Base-by-base conservation (phyloP, 352 stramenopile species). In the Elongisporangium anandrum region DNA sequence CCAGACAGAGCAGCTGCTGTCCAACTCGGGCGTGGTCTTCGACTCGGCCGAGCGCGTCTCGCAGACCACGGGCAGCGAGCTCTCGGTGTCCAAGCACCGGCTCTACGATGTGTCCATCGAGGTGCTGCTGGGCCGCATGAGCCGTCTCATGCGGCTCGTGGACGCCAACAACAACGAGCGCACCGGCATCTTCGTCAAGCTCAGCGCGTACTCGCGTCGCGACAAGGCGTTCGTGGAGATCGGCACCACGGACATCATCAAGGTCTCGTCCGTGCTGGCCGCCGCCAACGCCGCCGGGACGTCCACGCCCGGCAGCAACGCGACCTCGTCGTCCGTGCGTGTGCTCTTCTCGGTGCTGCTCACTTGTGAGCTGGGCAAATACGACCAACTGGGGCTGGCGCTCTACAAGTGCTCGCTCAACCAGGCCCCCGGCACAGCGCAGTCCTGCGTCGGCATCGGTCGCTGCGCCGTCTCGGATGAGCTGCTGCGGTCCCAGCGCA, bases 281-380 rank as follows among this genome's bases (percentile, higher is more conserved):
- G 64, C 75, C 0, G 75, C 68, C 39, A 53, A 60, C 21, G 66
- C 64, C 0, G 56, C 58, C 17, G 54, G 64, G 0, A 57, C 54
- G 12, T 51, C 38, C 23, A 22, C 50, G 15, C 45, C 17, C 17
- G 45, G 15, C 2, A 19, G 23, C 10, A 49, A 19, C 5, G 47
- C 57, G 0, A 55, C 66, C 9, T 61, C 61, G 3, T 69, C 73
- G 8, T 52, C 72, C 21, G 57, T 61, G 26, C 69, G 73, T 1
- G 65, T 92, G 13, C 69, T 79, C 2, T 92, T 92, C 57, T 76
- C 75, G 2, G 50, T 90, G 16, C 71, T 92, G 13, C 53, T 90
- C 22, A 81, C 68, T 0, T 63, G 67, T 0, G 79, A 89, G 15
- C 51, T 92, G 29, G 77, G 79, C 57, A 54, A 72, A 21, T 86